Evolutionary conservation across 108 stramenopile genomes (phyloP).

Genomic region (Fistulifera pelliculosa): DNA sequence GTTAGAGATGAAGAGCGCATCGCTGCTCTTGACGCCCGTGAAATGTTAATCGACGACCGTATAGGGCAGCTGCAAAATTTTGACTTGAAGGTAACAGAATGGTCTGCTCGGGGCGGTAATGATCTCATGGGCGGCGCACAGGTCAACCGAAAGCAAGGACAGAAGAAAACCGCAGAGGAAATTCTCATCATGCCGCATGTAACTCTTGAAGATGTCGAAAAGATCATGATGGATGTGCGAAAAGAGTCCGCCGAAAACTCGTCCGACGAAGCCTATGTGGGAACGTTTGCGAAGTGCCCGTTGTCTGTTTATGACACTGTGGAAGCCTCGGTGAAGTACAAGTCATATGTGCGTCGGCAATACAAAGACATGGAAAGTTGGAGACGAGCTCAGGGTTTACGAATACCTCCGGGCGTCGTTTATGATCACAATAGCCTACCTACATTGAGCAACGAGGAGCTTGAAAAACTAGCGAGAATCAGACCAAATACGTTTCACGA

Average conservation of each 20-base stretch:
- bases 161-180: conserved; percentile 86
- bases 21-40: conserved; percentile 65
- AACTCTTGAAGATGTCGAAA: conserved; percentile 62
- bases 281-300: conserved; percentile 28
- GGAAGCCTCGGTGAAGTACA: conserved; percentile 89
- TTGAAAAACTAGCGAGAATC: conserved; percentile 62
- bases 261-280: too few relatives aligned
- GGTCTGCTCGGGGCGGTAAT: conserved; percentile 66
- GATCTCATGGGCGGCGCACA: conserved; percentile 72
- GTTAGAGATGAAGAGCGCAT: conserved; percentile 76
- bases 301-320: conserved; percentile 83
- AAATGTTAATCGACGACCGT: conserved; percentile 59
- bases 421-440: conserved; percentile 77
- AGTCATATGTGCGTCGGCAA: conserved; percentile 76
- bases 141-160: conserved; percentile 37
- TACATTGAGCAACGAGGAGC: conserved; percentile 85
- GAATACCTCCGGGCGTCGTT: conserved; percentile 82
- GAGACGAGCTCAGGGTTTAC: conserved; percentile 75
- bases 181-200: conserved; percentile 85
- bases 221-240: conserved; percentile 42
- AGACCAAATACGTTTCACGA: conserved; percentile 87
- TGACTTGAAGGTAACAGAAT: conserved; percentile 68
- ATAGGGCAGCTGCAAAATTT: conserved; percentile 50
- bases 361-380: conserved; percentile 92
- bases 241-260: background rate